A percentile compares a stretch with the other conserved stretches of the same genome.
Evolutionary conservation across 2,329 filamentous ascomycete species (phyloP).

Genomic region (Fusarium fujikuroi): DNA sequence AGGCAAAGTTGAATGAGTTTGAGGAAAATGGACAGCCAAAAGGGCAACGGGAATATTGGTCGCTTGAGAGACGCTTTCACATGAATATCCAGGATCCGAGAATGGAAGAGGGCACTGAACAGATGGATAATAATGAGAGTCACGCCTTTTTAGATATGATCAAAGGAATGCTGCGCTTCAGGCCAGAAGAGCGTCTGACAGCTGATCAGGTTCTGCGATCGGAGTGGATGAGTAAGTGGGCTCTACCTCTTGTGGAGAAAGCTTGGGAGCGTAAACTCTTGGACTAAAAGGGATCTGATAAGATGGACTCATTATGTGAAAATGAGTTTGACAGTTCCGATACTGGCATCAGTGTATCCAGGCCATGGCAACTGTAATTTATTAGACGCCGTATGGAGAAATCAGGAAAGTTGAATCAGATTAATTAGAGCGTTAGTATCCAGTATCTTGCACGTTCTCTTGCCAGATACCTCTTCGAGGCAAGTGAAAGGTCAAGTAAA

Average conservation of each 20-base stretch:
- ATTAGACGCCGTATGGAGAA: background rate
- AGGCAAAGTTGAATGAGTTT: background rate
- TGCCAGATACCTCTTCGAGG: fast-evolving
- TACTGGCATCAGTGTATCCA: too few relatives aligned
- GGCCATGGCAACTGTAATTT: background rate
- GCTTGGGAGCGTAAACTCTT: background rate
- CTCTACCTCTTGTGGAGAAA: background rate
- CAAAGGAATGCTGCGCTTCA: background rate
- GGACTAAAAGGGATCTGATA: background rate
- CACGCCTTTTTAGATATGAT: background rate
- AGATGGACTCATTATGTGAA: background rate
- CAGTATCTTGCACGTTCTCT: background rate
- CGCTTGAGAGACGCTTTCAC: background rate
- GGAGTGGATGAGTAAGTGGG: background rate
- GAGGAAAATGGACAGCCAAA: background rate
- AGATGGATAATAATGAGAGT: background rate
- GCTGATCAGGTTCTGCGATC: background rate
- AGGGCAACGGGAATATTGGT: background rate
- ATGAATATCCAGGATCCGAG: background rate
- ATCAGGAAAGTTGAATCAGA: background rate
- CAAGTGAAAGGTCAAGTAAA: background rate
- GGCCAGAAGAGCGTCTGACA: background rate
- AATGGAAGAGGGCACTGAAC: background rate
- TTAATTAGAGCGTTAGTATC: too few relatives aligned
- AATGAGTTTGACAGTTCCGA: background rate